phyloP scores from a whole-genome alignment of 495 filamentous ascomycete species.

The Filosporella fistucella region DNA sequence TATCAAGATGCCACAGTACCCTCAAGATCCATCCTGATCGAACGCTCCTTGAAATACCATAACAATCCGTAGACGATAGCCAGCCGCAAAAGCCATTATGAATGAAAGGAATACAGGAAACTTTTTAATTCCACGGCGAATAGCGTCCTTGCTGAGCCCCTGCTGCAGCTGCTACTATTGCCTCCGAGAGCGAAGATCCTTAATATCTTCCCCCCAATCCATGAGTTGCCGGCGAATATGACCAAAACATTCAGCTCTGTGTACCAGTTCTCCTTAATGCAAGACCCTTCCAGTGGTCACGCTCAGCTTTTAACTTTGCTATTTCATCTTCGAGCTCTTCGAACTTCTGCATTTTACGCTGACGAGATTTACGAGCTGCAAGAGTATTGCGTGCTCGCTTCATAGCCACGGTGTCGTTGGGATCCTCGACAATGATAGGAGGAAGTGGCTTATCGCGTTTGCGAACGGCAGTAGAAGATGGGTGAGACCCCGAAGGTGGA shows the following conservation, averaged over 20 bases:
- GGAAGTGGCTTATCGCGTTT: slow-evolving; percentile 75
- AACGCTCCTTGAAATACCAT: not conserved
- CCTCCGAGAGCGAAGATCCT: slow-evolving; percentile 22
- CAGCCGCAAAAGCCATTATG: not conserved
- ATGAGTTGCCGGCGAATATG: slow-evolving; percentile 23
- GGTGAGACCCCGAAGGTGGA: slow-evolving; percentile 50
- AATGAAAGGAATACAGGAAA: slow-evolving; percentile 18
- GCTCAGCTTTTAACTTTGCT: slow-evolving; percentile 41
- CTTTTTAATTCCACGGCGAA: slow-evolving; percentile 19
- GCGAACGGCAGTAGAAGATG: slow-evolving; percentile 68
- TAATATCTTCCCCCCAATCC: slow-evolving; percentile 25
- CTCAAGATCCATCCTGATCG: slow-evolving; percentile 3
- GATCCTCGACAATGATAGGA: slow-evolving; percentile 73
- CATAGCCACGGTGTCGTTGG: slow-evolving; percentile 63
- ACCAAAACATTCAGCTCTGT: slow-evolving; percentile 23
- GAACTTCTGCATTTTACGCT: slow-evolving; percentile 55
- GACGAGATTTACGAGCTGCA: slow-evolving; percentile 90
- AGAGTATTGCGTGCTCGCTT: slow-evolving; percentile 95
- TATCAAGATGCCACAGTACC: slow-evolving; percentile 2
- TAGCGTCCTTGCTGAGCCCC: slow-evolving; percentile 27
- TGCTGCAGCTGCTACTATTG: slow-evolving; percentile 16
- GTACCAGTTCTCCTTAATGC: slow-evolving; percentile 34
- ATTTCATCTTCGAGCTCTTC: slow-evolving; percentile 51
- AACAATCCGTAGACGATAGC: not conserved
- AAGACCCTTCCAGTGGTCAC: slow-evolving; percentile 55